Conservation (phyloP, 1,139 yeast species). For the Geotrichum australiense region DNA sequence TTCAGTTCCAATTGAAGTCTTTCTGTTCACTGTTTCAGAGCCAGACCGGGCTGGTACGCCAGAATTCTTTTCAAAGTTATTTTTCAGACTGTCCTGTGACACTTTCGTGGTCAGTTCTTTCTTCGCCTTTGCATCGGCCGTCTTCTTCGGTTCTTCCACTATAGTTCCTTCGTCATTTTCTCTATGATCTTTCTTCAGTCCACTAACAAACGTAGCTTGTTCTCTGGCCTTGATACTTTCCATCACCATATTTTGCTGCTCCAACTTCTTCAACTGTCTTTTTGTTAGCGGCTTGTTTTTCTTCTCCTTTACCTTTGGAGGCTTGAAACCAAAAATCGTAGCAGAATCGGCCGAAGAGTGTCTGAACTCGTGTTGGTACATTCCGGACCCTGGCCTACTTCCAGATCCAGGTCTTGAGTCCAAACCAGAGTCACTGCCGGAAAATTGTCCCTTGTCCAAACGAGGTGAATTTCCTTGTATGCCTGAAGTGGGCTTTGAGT, state of each 20-base stretch:
- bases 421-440: not conserved
- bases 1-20: no score
- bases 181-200: not conserved
- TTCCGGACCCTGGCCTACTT: no score
- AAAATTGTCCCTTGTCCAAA: not conserved
- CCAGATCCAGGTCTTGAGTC: not conserved
- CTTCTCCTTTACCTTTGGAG: not conserved
- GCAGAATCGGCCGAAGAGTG: not conserved
- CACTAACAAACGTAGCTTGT: constrained; percentile 8
- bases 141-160: not conserved
- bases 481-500: not conserved
- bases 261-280: constrained; percentile 11
- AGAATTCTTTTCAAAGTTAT: not conserved
- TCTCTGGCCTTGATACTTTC: constrained; percentile 14
- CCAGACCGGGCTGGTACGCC: no score
- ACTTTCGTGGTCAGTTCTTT: not conserved
- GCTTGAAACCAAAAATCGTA: not conserved
- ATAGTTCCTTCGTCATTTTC: not conserved
- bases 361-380: not conserved
- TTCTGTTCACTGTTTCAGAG: constrained; percentile 1
- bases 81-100: not conserved
- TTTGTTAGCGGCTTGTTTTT: constrained; percentile 8
- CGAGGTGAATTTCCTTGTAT: not conserved
- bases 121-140: no score
- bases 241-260: constrained; percentile 6